Percentiles rank a stretch among this genome's conserved stretches.
Evolutionary conservation across 805 yeast species (phyloP).

Genomic region (Deakozyma indianensis): DNA sequence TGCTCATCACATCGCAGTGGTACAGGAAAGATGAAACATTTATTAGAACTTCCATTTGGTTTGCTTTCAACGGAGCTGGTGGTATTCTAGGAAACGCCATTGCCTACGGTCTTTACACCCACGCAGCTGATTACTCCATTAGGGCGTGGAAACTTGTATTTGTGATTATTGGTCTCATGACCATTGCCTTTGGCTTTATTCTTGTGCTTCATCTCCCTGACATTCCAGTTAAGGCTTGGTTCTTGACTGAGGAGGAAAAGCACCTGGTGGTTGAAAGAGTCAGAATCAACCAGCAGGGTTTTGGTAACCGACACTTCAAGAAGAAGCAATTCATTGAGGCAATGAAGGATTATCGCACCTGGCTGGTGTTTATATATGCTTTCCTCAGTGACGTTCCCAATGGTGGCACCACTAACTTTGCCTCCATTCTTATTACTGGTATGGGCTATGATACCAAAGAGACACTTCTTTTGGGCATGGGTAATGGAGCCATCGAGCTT

Average conservation of each 20-base stretch:
- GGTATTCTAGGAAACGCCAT: constrained; percentile 31
- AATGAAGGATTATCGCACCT: constrained; percentile 33
- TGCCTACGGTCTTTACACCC: constrained; percentile 30
- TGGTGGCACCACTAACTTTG: constrained; percentile 39
- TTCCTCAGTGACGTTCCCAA: constrained; percentile 31
- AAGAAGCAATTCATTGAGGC: constrained; percentile 39
- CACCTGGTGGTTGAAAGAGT: constrained; percentile 36
- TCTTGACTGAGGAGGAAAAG: constrained; percentile 31
- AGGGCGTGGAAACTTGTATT: constrained; percentile 40
- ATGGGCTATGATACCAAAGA: constrained; percentile 6
- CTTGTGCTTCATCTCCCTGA: constrained; percentile 30
- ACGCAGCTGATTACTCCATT: constrained; percentile 19
- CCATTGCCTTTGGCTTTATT: constrained; percentile 25
- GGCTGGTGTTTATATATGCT: constrained; percentile 30
- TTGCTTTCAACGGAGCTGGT: constrained; percentile 30
- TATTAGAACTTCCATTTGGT: constrained; percentile 27
- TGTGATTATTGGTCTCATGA: constrained; percentile 42
- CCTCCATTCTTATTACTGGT: constrained; percentile 24
- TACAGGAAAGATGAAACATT: constrained; percentile 37
- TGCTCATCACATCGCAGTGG: constrained; percentile 43
- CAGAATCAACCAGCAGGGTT: constrained; percentile 40
- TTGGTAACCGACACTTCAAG: constrained; percentile 41
- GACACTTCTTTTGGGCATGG: constrained; percentile 29
- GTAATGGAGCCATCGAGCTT: constrained; percentile 29
- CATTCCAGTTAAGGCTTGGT: constrained; percentile 34